Evolutionary conservation across 2,329 filamentous ascomycete species (phyloP), one percentile per base, ranked within the genome.

Genomic region (Graphilbum fragrans): DNA sequence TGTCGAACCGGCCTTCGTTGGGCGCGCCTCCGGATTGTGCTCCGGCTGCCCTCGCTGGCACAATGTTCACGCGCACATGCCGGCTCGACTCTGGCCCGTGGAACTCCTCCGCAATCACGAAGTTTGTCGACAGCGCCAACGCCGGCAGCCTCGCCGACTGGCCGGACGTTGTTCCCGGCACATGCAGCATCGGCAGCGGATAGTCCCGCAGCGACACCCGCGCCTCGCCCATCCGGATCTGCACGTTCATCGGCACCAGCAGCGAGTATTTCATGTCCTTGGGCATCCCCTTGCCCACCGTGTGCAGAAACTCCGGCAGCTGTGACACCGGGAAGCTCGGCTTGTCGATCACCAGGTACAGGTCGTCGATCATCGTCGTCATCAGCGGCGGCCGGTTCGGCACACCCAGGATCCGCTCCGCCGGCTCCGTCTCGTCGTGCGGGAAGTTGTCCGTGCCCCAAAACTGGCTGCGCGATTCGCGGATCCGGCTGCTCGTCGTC

Each of bases 231-330:
- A 95, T 88, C 45, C 84, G 84, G 47, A 98, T 72, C 49, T 86
- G 80, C 3, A 98, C 71, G 58, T 83, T 84, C 80, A 95, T 86
- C 0, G 92, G 93, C 11, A 98, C 68, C 17, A 98, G 70, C 18
- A 98, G 68, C 10, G 86, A 80, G 57, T 96, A 98, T 54, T 90
- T 69, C 74, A 87, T 98, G 53, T 93, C 81, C 47, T 77, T 71
- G 1, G 92, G 92, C 77, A 98, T 93, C 1, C 92, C 92, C 63
- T 98, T 98, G n/a, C 92, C 92, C 44, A 96, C 80, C 37, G 77
- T 76, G 55, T 95, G 74, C 21, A 98, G 66, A 56, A 94, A 98
- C 16, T 82, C 74, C 0, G 90, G 84, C 41, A 90, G 77, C 12
- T 94, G 80, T 3, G 76, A 69, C 45, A 94, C 66, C 0, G 87